These are phyloP conservation scores for Ophiostoma quercus DNA, from an alignment of 2,329 filamentous ascomycete species.

Conservation along the genomic window DNA sequence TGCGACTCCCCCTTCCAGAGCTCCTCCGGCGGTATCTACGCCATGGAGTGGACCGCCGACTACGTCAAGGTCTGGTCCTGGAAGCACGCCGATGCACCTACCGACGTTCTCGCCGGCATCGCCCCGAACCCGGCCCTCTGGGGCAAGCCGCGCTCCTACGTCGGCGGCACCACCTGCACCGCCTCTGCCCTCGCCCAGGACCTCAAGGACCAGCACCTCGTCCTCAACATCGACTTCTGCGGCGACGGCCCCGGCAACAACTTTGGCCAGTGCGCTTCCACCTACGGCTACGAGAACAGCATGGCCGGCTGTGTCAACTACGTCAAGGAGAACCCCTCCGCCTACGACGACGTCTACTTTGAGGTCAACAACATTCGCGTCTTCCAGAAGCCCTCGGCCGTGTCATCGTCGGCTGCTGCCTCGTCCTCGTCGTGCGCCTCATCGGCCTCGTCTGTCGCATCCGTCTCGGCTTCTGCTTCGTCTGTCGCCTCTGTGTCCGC, in stretches of 20 bases:
- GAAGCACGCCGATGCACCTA: constrained; percentile 33
- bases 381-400: constrained; percentile 17
- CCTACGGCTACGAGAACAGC: constrained; percentile 28
- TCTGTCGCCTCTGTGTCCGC: background rate
- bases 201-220: constrained; percentile 64
- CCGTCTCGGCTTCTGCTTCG: background rate
- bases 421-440: constrained; percentile 10
- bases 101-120: constrained; percentile 34
- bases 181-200: constrained; percentile 44
- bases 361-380: constrained; percentile 38
- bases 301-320: constrained; percentile 35
- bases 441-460: constrained; percentile 9
- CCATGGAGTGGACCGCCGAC: constrained; percentile 41
- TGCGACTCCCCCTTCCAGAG: constrained; percentile 18
- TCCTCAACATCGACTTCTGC: constrained; percentile 71
- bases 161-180: constrained; percentile 56
- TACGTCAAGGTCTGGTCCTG: constrained; percentile 42
- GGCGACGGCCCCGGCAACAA: constrained; percentile 58
- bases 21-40: constrained; percentile 32
- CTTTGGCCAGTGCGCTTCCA: constrained; percentile 25
- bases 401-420: constrained; percentile 6
- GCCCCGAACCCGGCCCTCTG: constrained; percentile 58
- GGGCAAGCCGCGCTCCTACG: constrained; percentile 58
- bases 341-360: constrained; percentile 40
- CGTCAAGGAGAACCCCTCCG: constrained; percentile 36